These are phyloP conservation scores for Huiozyma sinensis DNA, from an alignment of 805 yeast species.

Conservation along the genomic window DNA sequence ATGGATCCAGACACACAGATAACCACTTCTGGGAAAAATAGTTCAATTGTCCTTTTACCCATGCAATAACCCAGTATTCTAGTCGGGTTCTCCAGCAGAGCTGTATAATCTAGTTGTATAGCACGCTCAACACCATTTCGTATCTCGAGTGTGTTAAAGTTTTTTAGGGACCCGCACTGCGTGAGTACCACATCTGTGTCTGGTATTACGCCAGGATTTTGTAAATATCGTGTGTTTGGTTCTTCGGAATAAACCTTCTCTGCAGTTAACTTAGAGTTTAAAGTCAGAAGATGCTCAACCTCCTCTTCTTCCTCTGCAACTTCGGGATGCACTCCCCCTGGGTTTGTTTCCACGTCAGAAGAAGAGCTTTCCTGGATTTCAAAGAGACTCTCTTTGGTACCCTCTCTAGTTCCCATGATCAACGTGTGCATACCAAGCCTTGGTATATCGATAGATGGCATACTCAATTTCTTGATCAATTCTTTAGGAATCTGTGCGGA, in stretches of 20 bases:
- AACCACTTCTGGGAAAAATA: conserved; percentile 32
- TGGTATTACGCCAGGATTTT: conserved; percentile 19
- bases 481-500: conserved; percentile 4
- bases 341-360: conserved; percentile 7
- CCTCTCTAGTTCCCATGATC: conserved; percentile 45
- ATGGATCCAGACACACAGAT: conserved; percentile 35
- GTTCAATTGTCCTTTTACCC: conserved; percentile 31
- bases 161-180: conserved; percentile 25
- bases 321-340: conserved; percentile 6
- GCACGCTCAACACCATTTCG: conserved; percentile 29
- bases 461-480: conserved; percentile 28
- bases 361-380: conserved; percentile 6
- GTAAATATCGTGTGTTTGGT: conserved; percentile 21
- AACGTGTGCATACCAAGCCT: conserved; percentile 53
- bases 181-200: conserved; percentile 24
- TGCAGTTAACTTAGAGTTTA: conserved; percentile 18
- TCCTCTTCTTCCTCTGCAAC: conserved; percentile 7
- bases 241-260: conserved; percentile 24
- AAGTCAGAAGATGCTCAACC: conserved; percentile 22
- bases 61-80: conserved; percentile 28
- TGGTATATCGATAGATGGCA: conserved; percentile 44
- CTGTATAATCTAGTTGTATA: conserved; percentile 27
- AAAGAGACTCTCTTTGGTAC: conserved; percentile 11
- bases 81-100: conserved; percentile 30
- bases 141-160: conserved; percentile 22